phyloP scores from a whole-genome alignment of 306 rosid species.

The Trifolium repens region DNA sequence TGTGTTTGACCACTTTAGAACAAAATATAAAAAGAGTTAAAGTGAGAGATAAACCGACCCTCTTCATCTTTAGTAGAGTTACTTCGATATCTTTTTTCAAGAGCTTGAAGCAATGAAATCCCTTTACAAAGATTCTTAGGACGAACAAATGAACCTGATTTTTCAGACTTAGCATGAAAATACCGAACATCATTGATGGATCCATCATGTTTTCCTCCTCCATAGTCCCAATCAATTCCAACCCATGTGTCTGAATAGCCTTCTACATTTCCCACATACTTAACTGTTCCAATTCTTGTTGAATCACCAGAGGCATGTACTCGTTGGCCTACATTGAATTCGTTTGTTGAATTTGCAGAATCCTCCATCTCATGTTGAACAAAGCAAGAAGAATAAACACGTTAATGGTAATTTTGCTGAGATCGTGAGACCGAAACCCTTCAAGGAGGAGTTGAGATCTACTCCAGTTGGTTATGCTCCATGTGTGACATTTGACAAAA shows the following conservation, averaged over 20 bases:
- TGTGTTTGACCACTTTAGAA: not conserved
- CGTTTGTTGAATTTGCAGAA: conserved; percentile 32
- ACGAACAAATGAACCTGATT: conserved; percentile 80
- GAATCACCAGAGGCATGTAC: conserved; percentile 69
- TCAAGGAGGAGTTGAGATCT: too few species aligned
- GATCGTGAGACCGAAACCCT: too few species aligned
- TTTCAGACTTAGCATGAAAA: conserved; percentile 67
- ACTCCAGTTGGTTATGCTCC: too few species aligned
- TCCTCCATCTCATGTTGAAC: too few species aligned
- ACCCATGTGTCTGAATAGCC: conserved; percentile 79
- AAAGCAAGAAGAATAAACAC: too few species aligned
- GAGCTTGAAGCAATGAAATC: conserved; percentile 74
- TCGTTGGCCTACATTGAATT: conserved; percentile 69
- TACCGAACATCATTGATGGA: conserved; percentile 74
- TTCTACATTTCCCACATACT: conserved; percentile 70
- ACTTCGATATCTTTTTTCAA: conserved; percentile 69
- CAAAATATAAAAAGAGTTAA: not conserved
- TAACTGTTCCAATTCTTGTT: conserved; percentile 75
- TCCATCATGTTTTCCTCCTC: conserved; percentile 85
- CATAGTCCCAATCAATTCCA: conserved; percentile 93
- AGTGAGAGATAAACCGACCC: conserved; percentile 50
- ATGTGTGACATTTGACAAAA: too few species aligned
- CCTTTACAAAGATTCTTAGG: conserved; percentile 67
- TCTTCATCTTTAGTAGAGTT: conserved; percentile 85
- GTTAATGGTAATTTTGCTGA: too few species aligned